A percentile compares a stretch with the other conserved stretches of the same genome.
These are phyloP conservation scores for Cutaneotrichosporon curvatum DNA, from an alignment of 1,284 basidiomycete genomes.

Conservation along the genomic window DNA sequence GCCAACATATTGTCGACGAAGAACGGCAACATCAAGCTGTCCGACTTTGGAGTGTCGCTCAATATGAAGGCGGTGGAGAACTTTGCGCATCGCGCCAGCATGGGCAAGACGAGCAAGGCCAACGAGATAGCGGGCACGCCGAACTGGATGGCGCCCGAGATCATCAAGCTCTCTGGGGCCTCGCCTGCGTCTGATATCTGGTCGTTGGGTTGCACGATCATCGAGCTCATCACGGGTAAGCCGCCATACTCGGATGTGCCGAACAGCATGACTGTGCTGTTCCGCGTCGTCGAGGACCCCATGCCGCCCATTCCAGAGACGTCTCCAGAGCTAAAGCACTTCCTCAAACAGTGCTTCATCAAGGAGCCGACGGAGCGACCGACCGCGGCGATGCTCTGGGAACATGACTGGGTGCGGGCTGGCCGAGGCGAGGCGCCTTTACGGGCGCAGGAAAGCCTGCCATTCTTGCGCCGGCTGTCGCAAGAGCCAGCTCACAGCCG, in stretches of 20 bases:
- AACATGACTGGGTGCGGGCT: constrained; percentile 73
- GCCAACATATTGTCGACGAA: constrained; percentile 56
- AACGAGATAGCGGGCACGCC: constrained; percentile 73
- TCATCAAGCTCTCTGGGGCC: constrained; percentile 63
- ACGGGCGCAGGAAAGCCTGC: constrained; percentile 84
- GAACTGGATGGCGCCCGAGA: constrained; percentile 98
- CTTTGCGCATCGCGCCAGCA: constrained; percentile 55
- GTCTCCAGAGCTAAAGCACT: constrained; percentile 66
- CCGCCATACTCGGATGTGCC: constrained; percentile 83
- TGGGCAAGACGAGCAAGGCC: constrained; percentile 16
- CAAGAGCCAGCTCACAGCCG: constrained; percentile 61
- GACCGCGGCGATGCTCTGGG: constrained; percentile 71
- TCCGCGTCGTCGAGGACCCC: constrained; percentile 86
- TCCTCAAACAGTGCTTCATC: constrained; percentile 75
- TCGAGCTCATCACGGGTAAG: constrained; percentile 82
- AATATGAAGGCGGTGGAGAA: constrained; percentile 56
- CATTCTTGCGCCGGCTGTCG: constrained; percentile 83
- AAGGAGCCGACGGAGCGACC: constrained; percentile 77
- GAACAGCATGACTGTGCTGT: constrained; percentile 91
- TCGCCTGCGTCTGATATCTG: constrained; percentile 62
- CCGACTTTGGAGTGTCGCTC: constrained; percentile 54
- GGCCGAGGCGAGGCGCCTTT: constrained; percentile 7
- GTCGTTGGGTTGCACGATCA: constrained; percentile 84
- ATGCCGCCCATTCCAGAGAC: constrained; percentile 76
- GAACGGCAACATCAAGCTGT: constrained; percentile 51